phyloP scores from a whole-genome alignment of 495 filamentous ascomycete genomes.

The Penicillium dipodomyicola region DNA sequence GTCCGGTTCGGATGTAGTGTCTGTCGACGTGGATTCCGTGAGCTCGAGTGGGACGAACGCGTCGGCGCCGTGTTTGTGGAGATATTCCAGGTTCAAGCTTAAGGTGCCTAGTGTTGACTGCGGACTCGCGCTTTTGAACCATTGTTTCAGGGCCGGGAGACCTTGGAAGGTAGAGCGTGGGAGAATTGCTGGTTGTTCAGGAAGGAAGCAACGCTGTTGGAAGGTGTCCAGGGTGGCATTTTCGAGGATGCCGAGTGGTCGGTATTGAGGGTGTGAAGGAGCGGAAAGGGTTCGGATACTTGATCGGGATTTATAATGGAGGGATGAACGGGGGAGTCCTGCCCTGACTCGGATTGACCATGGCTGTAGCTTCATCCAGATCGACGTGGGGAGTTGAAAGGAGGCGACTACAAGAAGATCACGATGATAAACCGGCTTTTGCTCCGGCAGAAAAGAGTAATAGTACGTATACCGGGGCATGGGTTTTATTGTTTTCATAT shows the following conservation, averaged over 20 bases:
- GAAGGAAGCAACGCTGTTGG: conserved; percentile 45
- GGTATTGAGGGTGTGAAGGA: conserved; percentile 21
- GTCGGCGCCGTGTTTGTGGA: conserved; percentile 45
- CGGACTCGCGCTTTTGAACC: conserved; percentile 42
- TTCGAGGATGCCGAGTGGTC: conserved; percentile 31
- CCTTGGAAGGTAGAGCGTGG: conserved; percentile 42
- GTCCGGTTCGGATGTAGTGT: not conserved
- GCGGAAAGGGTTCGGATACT: conserved; percentile 22
- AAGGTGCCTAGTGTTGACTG: not conserved
- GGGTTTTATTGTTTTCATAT: too few relatives aligned
- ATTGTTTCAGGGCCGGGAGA: conserved; percentile 52
- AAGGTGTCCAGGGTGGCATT: conserved; percentile 44
- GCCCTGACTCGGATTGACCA: conserved; percentile 20
- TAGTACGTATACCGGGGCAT: too few relatives aligned
- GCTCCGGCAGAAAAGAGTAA: too few relatives aligned
- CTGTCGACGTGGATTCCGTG: conserved; percentile 28
- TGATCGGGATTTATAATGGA: not conserved
- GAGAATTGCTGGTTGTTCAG: conserved; percentile 47
- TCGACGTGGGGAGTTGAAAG: not conserved
- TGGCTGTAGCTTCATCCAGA: conserved; percentile 35
- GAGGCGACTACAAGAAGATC: not conserved
- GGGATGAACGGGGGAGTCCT: conserved; percentile 3
- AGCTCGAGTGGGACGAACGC: conserved; percentile 60
- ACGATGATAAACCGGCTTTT: too few relatives aligned
- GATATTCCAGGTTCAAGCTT: conserved; percentile 48